Conservation (phyloP, 768 basidiomycete genomes). For the Leccinellum luteum region DNA sequence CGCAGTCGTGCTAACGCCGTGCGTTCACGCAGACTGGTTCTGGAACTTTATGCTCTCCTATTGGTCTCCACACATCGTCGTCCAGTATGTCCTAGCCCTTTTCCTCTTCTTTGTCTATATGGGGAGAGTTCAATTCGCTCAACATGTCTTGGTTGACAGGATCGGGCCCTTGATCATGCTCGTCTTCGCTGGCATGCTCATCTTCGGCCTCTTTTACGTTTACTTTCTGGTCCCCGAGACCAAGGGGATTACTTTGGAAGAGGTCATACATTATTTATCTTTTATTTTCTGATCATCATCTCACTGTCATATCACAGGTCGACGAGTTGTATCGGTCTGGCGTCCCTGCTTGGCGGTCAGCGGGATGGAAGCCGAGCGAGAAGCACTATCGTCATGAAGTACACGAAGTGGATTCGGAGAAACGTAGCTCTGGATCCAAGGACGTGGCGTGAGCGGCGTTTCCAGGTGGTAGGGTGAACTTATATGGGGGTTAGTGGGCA, state of each 20-base stretch:
- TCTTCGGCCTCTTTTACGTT: constrained; percentile 69
- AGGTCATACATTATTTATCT: constrained; percentile 36
- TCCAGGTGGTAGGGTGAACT: background rate
- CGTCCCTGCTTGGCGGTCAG: constrained; percentile 64
- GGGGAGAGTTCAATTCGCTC: background rate
- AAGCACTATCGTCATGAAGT: constrained; percentile 34
- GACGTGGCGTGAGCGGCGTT: constrained; percentile 8
- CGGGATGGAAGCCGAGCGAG: constrained; percentile 51
- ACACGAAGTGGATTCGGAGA: constrained; percentile 14
- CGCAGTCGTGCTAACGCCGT: constrained; percentile 3
- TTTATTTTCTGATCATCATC: background rate
- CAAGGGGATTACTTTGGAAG: constrained; percentile 72
- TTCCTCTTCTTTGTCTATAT: no score
- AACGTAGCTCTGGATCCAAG: constrained; percentile 22
- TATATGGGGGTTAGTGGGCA: background rate
- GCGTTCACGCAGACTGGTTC: constrained; percentile 46
- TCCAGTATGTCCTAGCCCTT: constrained; percentile 34
- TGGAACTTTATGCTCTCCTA: constrained; percentile 78
- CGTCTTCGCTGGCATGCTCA: constrained; percentile 73
- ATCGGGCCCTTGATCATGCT: constrained; percentile 75
- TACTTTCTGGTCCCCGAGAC: constrained; percentile 80
- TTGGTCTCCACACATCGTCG: constrained; percentile 68
- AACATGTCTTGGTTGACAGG: constrained; percentile 24
- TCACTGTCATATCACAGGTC: constrained; percentile 41
- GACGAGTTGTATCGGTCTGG: constrained; percentile 73